Percentiles rank a stretch among this genome's conserved stretches.
These are phyloP conservation scores for Epichloe gansuensis DNA, from an alignment of 2,329 filamentous ascomycete genomes.

Conservation along the genomic window DNA sequence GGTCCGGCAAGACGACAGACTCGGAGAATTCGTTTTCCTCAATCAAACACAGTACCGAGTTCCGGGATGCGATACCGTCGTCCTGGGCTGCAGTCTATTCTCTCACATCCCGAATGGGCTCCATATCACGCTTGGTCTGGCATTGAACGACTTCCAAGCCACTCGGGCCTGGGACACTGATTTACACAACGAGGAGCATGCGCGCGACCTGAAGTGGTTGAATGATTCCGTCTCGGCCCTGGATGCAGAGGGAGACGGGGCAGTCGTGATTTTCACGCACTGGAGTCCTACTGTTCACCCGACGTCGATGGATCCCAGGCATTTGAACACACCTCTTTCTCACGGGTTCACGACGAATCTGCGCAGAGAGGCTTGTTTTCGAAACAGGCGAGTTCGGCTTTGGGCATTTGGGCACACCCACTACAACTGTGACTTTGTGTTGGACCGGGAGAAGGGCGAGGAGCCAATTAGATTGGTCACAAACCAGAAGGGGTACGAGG, in stretches of 20 bases:
- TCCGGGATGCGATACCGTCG: conserved; percentile 12
- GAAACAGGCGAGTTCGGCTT: conserved; percentile 20
- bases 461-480: conserved; percentile 22
- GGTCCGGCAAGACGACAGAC: conserved; percentile 9
- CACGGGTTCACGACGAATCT: conserved; percentile 30
- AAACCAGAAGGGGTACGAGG: conserved; percentile 30
- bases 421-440: conserved; percentile 29
- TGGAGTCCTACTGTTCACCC: conserved; percentile 26
- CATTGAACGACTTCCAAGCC: conserved; percentile 39
- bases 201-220: conserved; percentile 29
- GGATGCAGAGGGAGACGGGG: conserved; percentile 13
- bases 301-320: conserved; percentile 21
- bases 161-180: conserved; percentile 28
- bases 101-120: conserved; percentile 30
- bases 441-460: conserved; percentile 9
- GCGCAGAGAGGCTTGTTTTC: conserved; percentile 22
- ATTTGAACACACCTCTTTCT: conserved; percentile 16
- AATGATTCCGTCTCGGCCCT: conserved; percentile 23
- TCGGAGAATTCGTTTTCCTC: conserved; percentile 29
- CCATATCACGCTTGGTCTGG: conserved; percentile 24
- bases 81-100: conserved; percentile 32
- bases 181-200: conserved; percentile 24
- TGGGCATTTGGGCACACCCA: conserved; percentile 41
- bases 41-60: conserved; percentile 18
- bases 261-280: conserved; percentile 29